A percentile compares a stretch with the other conserved stretches of the same genome.
Evolutionary conservation across 2,329 filamentous ascomycete genomes (phyloP).

Genomic region (Arthrocladium fulminans): DNA sequence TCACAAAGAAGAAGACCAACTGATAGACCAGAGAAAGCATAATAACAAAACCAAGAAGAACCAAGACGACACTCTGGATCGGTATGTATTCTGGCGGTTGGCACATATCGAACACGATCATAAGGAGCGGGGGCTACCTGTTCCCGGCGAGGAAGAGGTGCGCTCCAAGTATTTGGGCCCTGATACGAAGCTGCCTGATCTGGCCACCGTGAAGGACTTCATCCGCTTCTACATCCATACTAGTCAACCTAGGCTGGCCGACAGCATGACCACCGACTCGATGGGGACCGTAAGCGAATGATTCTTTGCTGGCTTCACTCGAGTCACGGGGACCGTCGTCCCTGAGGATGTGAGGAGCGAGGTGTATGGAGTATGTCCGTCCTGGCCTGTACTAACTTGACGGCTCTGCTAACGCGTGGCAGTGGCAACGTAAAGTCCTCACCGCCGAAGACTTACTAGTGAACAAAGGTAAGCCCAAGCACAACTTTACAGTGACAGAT

Average conservation of each 20-base stretch:
- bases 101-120: background rate
- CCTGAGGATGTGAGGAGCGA: constrained; percentile 13
- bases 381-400: background rate
- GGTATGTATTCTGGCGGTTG: constrained; percentile 1
- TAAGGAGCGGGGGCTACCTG: background rate
- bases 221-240: constrained; percentile 5
- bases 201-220: constrained; percentile 7
- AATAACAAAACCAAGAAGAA: constrained; percentile 2
- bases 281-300: constrained; percentile 8
- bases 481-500: constrained; percentile 12
- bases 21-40: background rate
- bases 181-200: background rate
- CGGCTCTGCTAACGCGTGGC: background rate
- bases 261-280: background rate
- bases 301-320: constrained; percentile 13
- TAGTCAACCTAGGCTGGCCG: background rate
- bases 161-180: background rate
- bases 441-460: constrained; percentile 13
- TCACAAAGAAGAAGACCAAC: background rate
- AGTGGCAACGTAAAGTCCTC: constrained; percentile 11
- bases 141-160: constrained; percentile 4
- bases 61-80: background rate
- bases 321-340: constrained; percentile 12
- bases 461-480: constrained; percentile 15
- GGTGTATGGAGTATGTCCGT: background rate